These are phyloP conservation scores for Didymella lethalis DNA, from an alignment of 2,329 filamentous ascomycete species.

Conservation along the genomic window DNA sequence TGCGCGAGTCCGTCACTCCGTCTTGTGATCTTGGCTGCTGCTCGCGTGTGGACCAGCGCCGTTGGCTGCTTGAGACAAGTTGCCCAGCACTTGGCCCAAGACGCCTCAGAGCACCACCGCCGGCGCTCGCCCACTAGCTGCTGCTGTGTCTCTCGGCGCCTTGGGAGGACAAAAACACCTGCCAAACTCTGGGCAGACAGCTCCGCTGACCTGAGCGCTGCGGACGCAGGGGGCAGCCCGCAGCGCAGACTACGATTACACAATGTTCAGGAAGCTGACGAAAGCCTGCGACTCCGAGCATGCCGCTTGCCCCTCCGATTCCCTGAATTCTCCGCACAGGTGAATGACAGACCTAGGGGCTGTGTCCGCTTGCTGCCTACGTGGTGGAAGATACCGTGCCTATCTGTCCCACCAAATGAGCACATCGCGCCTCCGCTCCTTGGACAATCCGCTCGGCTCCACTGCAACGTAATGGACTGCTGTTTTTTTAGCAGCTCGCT, in stretches of 20 bases:
- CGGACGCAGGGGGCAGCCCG: slow-evolving; percentile 2
- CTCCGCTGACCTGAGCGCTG: slow-evolving; percentile 25
- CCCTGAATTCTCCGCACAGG: slow-evolving; percentile 8
- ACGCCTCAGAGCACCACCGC: slow-evolving; percentile 22
- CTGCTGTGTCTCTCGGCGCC: slow-evolving; percentile 29
- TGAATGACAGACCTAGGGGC: slow-evolving; percentile 5
- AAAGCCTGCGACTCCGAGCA: slow-evolving; percentile 6
- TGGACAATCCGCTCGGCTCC: slow-evolving; percentile 44
- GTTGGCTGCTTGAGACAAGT: slow-evolving; percentile 28
- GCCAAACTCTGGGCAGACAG: slow-evolving; percentile 12
- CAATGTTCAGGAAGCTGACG: slow-evolving; percentile 14
- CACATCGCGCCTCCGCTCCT: slow-evolving; percentile 27
- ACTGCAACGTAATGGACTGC: slow-evolving; percentile 41
- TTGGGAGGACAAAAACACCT: slow-evolving; percentile 27
- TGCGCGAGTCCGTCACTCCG: slow-evolving; percentile 32
- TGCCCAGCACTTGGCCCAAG: slow-evolving; percentile 39
- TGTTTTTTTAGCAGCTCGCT: slow-evolving; percentile 35
- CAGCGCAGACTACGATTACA: slow-evolving; percentile 8
- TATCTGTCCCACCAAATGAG: slow-evolving; percentile 26
- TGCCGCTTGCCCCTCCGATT: slow-evolving; percentile 5
- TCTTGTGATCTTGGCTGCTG: slow-evolving; percentile 39
- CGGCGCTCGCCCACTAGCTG: slow-evolving; percentile 19
- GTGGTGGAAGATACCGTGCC: slow-evolving; percentile 29
- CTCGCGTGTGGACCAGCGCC: slow-evolving; percentile 19
- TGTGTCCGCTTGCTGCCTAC: slow-evolving; percentile 18